phyloP scores from a whole-genome alignment of 1,139 yeast genomes.

The Geotrichum carabidarum region DNA sequence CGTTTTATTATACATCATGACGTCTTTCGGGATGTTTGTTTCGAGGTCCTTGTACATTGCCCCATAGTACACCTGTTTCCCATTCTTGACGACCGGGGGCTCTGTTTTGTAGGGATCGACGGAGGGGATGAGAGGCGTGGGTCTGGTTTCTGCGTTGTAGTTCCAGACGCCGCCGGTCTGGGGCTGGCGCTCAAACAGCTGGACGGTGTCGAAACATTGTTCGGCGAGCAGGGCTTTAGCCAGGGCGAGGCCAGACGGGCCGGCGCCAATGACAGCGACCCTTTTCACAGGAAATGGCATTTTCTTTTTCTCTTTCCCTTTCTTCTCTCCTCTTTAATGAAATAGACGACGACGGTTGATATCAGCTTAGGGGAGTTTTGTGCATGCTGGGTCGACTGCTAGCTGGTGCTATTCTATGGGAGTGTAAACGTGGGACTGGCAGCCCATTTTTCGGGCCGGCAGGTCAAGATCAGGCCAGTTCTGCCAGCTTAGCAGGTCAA shows the following conservation, averaged over 20 bases:
- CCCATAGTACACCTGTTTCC: conserved; percentile 35
- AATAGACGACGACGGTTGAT: background rate
- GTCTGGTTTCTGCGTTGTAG: conserved; percentile 23
- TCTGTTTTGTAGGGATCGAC: conserved; percentile 25
- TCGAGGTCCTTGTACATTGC: conserved; percentile 52
- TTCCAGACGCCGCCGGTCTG: conserved; percentile 53
- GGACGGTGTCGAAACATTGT: conserved; percentile 42
- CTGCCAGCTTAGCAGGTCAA: no score
- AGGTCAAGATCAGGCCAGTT: no score
- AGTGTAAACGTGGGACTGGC: no score
- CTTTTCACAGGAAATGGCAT: conserved; percentile 2
- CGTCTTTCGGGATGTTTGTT: conserved; percentile 54
- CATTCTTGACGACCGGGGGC: conserved; percentile 22
- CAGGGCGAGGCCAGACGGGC: conserved; percentile 61
- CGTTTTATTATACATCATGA: conserved; percentile 52
- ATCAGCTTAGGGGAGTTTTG: background rate
- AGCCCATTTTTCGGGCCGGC: no score
- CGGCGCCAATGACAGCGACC: conserved; percentile 50
- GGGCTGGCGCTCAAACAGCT: conserved; percentile 49
- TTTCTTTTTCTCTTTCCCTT: background rate
- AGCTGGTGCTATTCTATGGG: no score
- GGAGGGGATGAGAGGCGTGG: conserved; percentile 25
- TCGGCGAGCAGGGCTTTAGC: conserved; percentile 51
- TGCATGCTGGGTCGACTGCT: no score
- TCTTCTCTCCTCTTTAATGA: background rate